Evolutionary conservation across 1,139 yeast species (phyloP).

Genomic region (Geotrichum candidum): DNA sequence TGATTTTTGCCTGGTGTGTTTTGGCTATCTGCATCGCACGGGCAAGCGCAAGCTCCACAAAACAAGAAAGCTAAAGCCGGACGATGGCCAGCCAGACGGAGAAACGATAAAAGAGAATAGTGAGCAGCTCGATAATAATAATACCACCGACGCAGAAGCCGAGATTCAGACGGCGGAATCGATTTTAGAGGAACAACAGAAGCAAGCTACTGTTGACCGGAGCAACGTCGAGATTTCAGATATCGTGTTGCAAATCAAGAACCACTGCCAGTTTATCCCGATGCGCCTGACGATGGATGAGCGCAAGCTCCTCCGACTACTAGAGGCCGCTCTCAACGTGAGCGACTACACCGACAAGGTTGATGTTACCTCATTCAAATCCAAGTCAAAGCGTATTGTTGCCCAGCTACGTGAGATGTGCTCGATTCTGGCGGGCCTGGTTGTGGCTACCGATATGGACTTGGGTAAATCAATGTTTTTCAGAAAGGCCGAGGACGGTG

Average conservation of each 20-base stretch:
- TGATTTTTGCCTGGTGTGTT: slow-evolving; percentile 61
- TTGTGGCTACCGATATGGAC: slow-evolving; percentile 65
- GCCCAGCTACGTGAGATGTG: slow-evolving; percentile 66
- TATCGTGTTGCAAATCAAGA: slow-evolving; percentile 37
- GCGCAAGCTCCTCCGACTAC: slow-evolving; percentile 53
- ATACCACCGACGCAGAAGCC: background rate
- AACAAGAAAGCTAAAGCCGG: slow-evolving; percentile 16
- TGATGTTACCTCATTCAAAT: slow-evolving; percentile 55
- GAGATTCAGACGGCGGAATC: background rate
- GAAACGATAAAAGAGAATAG: background rate
- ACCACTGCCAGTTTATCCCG: slow-evolving; percentile 54
- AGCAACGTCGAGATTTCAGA: slow-evolving; percentile 21
- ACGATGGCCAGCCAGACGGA: background rate
- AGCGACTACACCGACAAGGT: slow-evolving; percentile 72
- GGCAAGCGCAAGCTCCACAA: slow-evolving; percentile 43
- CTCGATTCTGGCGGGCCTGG: slow-evolving; percentile 65
- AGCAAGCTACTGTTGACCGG: slow-evolving; percentile 21
- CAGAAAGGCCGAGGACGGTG: slow-evolving; percentile 1
- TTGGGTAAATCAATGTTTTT: slow-evolving; percentile 52
- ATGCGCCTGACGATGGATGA: slow-evolving; percentile 59
- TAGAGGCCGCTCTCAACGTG: slow-evolving; percentile 67
- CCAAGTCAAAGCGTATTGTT: slow-evolving; percentile 61
- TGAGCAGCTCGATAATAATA: background rate
- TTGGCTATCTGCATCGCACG: slow-evolving; percentile 57
- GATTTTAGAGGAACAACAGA: background rate